Evolutionary conservation across 1,139 yeast species (phyloP), one percentile per base, ranked within the genome.

Genomic region (Pneumocystis jirovecii): DNA sequence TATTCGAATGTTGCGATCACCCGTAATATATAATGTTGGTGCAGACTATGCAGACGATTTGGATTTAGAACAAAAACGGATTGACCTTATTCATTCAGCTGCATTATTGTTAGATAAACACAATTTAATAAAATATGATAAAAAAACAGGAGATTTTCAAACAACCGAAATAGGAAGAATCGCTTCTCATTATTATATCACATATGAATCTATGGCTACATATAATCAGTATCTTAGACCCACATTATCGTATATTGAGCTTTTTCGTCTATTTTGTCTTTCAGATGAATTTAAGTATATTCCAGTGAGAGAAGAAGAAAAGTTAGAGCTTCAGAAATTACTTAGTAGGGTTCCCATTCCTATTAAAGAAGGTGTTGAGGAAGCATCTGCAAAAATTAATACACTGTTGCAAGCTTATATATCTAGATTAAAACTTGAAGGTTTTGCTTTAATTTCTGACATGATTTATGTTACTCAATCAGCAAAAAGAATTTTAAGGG

Each of bases 391-490:
- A 0, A 95, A 95, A 73, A 83, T 89, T 42, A 89, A 86, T 70
- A 83, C 89, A 6, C 75, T 95, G 57, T 76, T 93, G 15, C 98
- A 95, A 73, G 83, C 96, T 0, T 90, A 88, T 71, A 86, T 95
- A 21, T 88, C 97, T 0, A 76, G 86, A 45, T 76, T 91, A 59
- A 77, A 80, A 12, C 77, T 95, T 19, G 95, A 87, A 1, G 98
- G 97, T 0, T 89, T 89, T 77, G 97, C 97, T 0, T 76, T 95
- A 67, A 84, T 87, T 80, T 85, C 97, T 0, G 99, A 95, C 76
- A 90, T 91, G 97, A 81, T 89, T 3, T 93, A 89, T 72, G 83
- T 95, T 60, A 88, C 95, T 0, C 98, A 93, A 74, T 89, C 96
- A 56, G 97, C 97, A 0, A 95, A 95, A 6, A 82, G 99, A 73